Conservation (phyloP, 768 basidiomycete species). For the Baorangia bicolor region DNA sequence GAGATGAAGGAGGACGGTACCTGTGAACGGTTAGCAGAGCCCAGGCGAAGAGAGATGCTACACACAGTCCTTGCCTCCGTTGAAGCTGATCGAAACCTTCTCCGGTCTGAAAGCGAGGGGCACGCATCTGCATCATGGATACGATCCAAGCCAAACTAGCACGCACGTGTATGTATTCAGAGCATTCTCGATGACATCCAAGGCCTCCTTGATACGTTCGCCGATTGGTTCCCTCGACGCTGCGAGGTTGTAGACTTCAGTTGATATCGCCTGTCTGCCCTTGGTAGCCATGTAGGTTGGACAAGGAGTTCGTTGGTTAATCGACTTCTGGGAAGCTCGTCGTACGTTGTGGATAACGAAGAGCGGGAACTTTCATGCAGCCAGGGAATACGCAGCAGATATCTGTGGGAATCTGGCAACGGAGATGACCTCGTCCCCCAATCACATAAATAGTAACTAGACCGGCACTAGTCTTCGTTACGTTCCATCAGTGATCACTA, state of each 20-base stretch:
- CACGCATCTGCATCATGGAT: slow-evolving; percentile 6
- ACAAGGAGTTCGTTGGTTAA: neutral
- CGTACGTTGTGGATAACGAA: slow-evolving; percentile 1
- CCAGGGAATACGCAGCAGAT: neutral
- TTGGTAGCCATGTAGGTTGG: slow-evolving; percentile 28
- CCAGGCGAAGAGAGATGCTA: slow-evolving; percentile 4
- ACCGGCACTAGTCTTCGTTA: neutral
- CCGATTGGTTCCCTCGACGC: slow-evolving; percentile 53
- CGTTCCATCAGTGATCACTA: neutral
- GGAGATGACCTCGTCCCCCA: no score
- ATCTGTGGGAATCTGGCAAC: slow-evolving; percentile 18
- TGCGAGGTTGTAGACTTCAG: slow-evolving; percentile 63
- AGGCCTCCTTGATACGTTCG: slow-evolving; percentile 68
- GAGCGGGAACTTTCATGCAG: slow-evolving; percentile 12
- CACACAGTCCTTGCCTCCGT: slow-evolving; percentile 98
- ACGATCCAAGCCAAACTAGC: slow-evolving; percentile 7
- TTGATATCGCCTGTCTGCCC: slow-evolving; percentile 52
- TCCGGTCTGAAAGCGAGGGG: slow-evolving; percentile 48
- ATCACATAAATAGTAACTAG: neutral
- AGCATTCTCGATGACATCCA: slow-evolving; percentile 76
- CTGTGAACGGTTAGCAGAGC: slow-evolving; percentile 39
- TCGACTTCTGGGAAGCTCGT: slow-evolving; percentile 5
- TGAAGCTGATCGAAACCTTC: slow-evolving; percentile 86
- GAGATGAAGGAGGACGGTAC: slow-evolving; percentile 93
- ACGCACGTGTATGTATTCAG: slow-evolving; percentile 81